These are phyloP conservation scores for Chenopodium berlandieri DNA, from an alignment of 148 eudicot species.

Conservation along the genomic window DNA sequence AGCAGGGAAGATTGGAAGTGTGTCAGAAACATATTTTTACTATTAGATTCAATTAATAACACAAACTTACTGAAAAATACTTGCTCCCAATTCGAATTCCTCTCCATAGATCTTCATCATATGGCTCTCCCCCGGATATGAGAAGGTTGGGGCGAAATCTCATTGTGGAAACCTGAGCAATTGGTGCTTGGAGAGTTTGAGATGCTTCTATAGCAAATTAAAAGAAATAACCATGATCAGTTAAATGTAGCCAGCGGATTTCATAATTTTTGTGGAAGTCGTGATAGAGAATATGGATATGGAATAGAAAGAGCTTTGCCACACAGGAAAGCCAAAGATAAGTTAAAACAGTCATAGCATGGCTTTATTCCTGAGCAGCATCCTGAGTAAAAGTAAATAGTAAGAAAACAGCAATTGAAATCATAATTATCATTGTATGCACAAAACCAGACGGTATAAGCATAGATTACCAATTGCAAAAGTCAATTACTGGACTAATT, in stretches of 20 bases:
- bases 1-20: neutral
- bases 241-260: neutral
- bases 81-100: slow-evolving; percentile 58
- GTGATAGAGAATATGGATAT: neutral
- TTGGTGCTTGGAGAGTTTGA: slow-evolving; percentile 32
- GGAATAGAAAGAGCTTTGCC: neutral
- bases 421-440: neutral
- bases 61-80: slow-evolving; percentile 56
- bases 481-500: neutral
- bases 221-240: neutral
- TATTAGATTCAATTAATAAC: neutral
- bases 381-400: neutral
- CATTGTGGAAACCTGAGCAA: slow-evolving; percentile 44
- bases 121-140: slow-evolving; percentile 81
- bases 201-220: slow-evolving; percentile 39
- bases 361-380: neutral
- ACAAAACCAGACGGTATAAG: neutral
- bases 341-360: neutral
- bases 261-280: neutral
- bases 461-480: neutral
- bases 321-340: neutral
- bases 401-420: too few relatives aligned
- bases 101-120: slow-evolving; percentile 79
- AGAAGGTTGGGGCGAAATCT: slow-evolving; percentile 93
- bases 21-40: neutral